Conservation (phyloP, 192 early-diverging fungal species). For the Coemansia sp. region DNA sequence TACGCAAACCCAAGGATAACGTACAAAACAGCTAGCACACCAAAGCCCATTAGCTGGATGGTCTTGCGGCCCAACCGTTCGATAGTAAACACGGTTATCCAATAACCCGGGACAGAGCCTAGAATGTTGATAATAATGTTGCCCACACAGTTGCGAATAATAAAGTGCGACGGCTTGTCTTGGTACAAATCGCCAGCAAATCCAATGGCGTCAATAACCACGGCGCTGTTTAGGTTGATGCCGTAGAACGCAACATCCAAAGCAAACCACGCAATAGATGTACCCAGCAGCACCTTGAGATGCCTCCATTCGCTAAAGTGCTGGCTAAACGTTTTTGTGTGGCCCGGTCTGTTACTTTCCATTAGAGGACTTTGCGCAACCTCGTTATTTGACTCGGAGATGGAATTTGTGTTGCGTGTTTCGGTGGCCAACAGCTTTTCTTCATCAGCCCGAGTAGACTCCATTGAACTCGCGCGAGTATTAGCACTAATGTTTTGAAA, state of each 20-base stretch:
- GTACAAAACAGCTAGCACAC: slow-evolving; percentile 73
- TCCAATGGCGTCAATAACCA: slow-evolving; percentile 71
- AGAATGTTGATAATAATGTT: slow-evolving; percentile 88
- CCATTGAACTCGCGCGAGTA: background rate
- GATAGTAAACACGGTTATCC: slow-evolving; percentile 87
- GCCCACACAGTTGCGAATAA: slow-evolving; percentile 77
- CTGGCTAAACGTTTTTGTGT: background rate
- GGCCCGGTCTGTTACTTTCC: background rate
- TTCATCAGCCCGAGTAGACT: background rate
- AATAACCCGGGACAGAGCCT: slow-evolving; percentile 95
- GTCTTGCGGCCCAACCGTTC: slow-evolving; percentile 86
- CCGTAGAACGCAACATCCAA: slow-evolving; percentile 84
- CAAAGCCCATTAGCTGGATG: slow-evolving; percentile 92
- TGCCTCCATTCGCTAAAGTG: slow-evolving; percentile 48
- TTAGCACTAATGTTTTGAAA: slow-evolving; percentile 36
- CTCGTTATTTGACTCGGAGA: background rate
- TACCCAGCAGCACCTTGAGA: slow-evolving; percentile 76
- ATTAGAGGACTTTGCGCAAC: background rate
- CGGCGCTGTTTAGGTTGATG: slow-evolving; percentile 76
- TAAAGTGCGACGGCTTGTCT: slow-evolving; percentile 31
- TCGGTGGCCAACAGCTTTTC: slow-evolving; percentile 65
- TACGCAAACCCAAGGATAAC: slow-evolving; percentile 72
- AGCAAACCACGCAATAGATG: slow-evolving; percentile 74
- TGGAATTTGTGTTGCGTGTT: slow-evolving; percentile 59
- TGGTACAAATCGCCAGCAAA: slow-evolving; percentile 41